These are phyloP conservation scores for Radiomyces spectabilis DNA, from an alignment of 192 early-diverging fungal genomes.

Conservation along the genomic window DNA sequence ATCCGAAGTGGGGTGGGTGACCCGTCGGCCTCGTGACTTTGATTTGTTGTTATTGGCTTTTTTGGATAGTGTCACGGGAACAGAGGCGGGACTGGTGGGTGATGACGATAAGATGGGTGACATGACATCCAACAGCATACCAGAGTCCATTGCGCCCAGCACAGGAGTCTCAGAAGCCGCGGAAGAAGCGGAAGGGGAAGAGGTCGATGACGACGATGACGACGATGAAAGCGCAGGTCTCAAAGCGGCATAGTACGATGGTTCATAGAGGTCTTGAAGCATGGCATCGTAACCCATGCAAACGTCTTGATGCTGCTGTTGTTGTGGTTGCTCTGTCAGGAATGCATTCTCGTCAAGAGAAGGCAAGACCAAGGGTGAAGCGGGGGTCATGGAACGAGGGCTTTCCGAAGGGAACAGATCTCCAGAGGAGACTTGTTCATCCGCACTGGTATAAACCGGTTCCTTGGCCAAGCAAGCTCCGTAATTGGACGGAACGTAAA, in stretches of 20 bases:
- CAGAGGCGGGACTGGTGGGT: no score
- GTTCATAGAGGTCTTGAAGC: not conserved
- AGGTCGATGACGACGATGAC: not conserved
- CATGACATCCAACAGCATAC: not conserved
- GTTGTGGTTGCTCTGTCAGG: not conserved
- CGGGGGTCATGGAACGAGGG: no score
- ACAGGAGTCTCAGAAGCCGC: not conserved
- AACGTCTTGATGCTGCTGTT: not conserved
- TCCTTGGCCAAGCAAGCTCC: no score
- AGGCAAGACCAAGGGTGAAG: no score
- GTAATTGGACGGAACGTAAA: no score
- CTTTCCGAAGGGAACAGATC: not conserved
- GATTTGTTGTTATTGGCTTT: not conserved
- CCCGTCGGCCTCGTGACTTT: not conserved
- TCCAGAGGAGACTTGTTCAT: no score
- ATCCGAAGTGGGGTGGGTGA: not conserved
- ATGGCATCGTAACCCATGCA: not conserved
- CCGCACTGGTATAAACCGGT: no score
- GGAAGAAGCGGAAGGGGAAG: not conserved
- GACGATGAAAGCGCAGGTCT: conserved; percentile 1
- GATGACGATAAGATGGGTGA: not conserved
- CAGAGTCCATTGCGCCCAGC: not conserved
- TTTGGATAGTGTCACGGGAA: not conserved
- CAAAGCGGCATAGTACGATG: not conserved
- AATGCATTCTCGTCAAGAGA: no score